phyloP scores from a whole-genome alignment of 139 green algal species.

The Nannochloris sp. region DNA sequence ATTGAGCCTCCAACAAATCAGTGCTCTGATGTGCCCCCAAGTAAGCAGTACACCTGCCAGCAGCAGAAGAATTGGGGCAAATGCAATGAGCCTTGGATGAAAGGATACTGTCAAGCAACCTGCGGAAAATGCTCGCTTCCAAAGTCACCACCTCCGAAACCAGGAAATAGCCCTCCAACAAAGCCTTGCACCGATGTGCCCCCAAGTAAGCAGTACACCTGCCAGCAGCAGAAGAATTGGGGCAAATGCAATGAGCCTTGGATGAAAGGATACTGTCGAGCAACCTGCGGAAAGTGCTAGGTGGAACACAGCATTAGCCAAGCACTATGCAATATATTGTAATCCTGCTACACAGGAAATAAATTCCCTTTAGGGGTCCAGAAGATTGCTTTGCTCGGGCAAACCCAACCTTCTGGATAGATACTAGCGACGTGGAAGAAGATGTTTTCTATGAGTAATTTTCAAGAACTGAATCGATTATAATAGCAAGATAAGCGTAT shows the following conservation, averaged over 20 bases:
- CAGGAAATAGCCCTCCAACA: background rate
- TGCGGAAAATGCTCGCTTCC: background rate
- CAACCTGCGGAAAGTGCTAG: background rate
- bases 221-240: background rate
- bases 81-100: slow-evolving; percentile 5
- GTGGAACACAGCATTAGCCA: too few relatives aligned
- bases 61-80: background rate
- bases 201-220: background rate
- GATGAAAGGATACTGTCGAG: slow-evolving; percentile 1
- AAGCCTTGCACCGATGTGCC: background rate
- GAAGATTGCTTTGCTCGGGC: too few relatives aligned
- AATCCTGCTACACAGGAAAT: too few relatives aligned
- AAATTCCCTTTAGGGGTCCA: too few relatives aligned
- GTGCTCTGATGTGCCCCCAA: background rate
- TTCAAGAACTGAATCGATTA: too few relatives aligned
- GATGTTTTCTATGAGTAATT: too few relatives aligned
- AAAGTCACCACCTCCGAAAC: background rate
- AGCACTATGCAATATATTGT: too few relatives aligned
- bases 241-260: slow-evolving; percentile 5
- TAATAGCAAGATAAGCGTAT: too few relatives aligned
- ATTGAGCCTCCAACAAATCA: background rate
- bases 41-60: background rate
- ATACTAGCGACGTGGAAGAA: too few relatives aligned
- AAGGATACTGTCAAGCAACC: slow-evolving; percentile 2
- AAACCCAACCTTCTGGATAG: too few relatives aligned